phyloP scores from a whole-genome alignment of 1,284 basidiomycete genomes.

The Cutaneotrichosporon dermatis region DNA sequence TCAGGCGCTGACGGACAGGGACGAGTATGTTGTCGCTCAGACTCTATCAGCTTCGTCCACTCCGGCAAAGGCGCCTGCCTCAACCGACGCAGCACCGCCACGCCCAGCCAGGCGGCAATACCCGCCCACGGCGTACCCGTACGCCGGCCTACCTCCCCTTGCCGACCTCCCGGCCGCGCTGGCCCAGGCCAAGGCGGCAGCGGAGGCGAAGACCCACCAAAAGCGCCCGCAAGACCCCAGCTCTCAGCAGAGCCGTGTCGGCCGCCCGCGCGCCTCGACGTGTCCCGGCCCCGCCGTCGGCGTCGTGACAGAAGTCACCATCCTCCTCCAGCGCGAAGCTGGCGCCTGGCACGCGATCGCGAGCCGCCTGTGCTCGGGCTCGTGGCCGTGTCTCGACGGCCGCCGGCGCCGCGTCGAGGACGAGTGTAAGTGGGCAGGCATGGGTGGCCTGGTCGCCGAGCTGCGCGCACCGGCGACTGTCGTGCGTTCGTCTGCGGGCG shows the following conservation, averaged over 20 bases:
- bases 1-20: conserved; percentile 14
- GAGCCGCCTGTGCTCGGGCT: conserved; percentile 24
- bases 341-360: conserved; percentile 30
- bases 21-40: conserved; percentile 25
- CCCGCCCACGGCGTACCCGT: conserved; percentile 4
- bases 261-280: conserved; percentile 12
- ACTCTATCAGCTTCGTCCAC: conserved; percentile 5
- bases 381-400: conserved; percentile 21
- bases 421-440: conserved; percentile 28
- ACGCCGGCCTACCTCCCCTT: conserved; percentile 10
- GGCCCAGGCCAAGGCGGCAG: conserved; percentile 3
- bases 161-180: conserved; percentile 15
- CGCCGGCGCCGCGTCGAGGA: conserved; percentile 19
- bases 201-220: background rate
- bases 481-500: background rate
- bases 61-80: too few species aligned
- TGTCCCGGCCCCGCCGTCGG: conserved; percentile 7
- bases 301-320: conserved; percentile 19
- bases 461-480: conserved; percentile 1
- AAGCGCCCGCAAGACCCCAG: too few species aligned
- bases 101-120: conserved; percentile 4
- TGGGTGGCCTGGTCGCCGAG: conserved; percentile 20
- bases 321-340: conserved; percentile 31
- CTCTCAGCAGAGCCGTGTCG: background rate
- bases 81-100: background rate